phyloP scores from a whole-genome alignment of 1,284 basidiomycete genomes.

The Spongispora temasekensis region DNA sequence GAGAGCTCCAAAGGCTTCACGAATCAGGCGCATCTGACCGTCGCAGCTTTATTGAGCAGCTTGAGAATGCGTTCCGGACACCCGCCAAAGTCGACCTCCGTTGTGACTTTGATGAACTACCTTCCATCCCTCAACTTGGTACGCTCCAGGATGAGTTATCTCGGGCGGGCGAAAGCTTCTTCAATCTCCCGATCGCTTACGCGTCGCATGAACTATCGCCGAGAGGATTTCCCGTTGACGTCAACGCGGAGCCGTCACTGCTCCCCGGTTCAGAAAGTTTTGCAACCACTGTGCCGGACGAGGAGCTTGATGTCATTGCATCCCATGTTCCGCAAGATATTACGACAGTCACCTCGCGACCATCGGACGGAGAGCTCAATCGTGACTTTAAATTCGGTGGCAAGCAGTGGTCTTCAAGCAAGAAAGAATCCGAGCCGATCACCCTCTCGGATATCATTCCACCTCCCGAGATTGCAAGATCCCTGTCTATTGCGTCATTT shows the following conservation, averaged over 20 bases:
- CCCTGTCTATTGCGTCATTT: slow-evolving; percentile 47
- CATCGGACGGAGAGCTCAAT: slow-evolving; percentile 66
- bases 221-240: slow-evolving; percentile 22
- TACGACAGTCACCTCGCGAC: slow-evolving; percentile 44
- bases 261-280: slow-evolving; percentile 23
- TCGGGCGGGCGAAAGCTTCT: slow-evolving; percentile 20
- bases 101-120: slow-evolving; percentile 50
- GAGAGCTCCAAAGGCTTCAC: slow-evolving; percentile 70
- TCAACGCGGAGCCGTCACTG: slow-evolving; percentile 23
- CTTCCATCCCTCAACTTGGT: slow-evolving; percentile 38
- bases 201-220: slow-evolving; percentile 20
- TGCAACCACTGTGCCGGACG: slow-evolving; percentile 13
- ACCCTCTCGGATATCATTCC: slow-evolving; percentile 77
- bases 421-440: slow-evolving; percentile 31
- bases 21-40: slow-evolving; percentile 68
- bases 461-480: slow-evolving; percentile 51
- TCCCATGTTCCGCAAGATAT: slow-evolving; percentile 31
- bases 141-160: slow-evolving; percentile 31
- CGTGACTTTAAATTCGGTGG: slow-evolving; percentile 74
- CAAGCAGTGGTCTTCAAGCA: slow-evolving; percentile 34
- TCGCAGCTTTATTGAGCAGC: slow-evolving; percentile 78
- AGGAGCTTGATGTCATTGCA: slow-evolving; percentile 28
- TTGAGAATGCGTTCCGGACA: slow-evolving; percentile 76
- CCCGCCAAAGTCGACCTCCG: slow-evolving; percentile 64
- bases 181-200: slow-evolving; percentile 17